Conservation (phyloP, 1,139 yeast genomes). For the Geotrichum histeridarum region DNA sequence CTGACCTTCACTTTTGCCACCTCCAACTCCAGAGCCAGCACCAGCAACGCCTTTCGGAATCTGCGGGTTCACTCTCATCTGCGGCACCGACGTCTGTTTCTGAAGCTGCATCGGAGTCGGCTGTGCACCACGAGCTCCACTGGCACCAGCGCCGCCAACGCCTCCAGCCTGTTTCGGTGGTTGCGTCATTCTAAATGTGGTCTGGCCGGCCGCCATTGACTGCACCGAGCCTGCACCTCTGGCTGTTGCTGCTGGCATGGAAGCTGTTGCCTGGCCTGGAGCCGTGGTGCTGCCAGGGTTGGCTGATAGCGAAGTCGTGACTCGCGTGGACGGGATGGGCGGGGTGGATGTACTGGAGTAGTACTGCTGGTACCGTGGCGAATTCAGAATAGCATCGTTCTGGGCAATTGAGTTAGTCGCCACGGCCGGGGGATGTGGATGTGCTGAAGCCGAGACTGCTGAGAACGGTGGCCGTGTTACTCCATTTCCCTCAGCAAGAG, state of each 20-base stretch:
- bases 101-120: constrained; percentile 15
- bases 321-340: constrained; percentile 5
- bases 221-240: constrained; percentile 18
- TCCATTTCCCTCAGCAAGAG: constrained; percentile 18
- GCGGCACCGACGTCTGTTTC: constrained; percentile 26
- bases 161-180: constrained; percentile 6
- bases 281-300: not conserved
- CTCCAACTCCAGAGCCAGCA: not conserved
- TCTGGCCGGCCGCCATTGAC: constrained; percentile 29
- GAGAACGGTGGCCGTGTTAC: not conserved
- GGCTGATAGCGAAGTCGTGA: constrained; percentile 1
- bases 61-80: constrained; percentile 27
- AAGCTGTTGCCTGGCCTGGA: not conserved
- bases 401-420: constrained; percentile 11
- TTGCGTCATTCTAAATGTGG: constrained; percentile 25
- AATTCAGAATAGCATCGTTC: constrained; percentile 6
- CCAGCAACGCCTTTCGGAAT: constrained; percentile 5
- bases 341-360: constrained; percentile 6
- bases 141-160: not conserved
- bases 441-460: not conserved
- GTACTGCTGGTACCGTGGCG: constrained; percentile 10
- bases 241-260: not conserved
- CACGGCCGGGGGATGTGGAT: not conserved
- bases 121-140: not conserved
- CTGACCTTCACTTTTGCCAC: not conserved